Percentiles rank a stretch among this genome's conserved stretches.
These are phyloP conservation scores for Acanthamoeba culbertsoni DNA, from an alignment of 208 protist genomes.

Conservation along the genomic window DNA sequence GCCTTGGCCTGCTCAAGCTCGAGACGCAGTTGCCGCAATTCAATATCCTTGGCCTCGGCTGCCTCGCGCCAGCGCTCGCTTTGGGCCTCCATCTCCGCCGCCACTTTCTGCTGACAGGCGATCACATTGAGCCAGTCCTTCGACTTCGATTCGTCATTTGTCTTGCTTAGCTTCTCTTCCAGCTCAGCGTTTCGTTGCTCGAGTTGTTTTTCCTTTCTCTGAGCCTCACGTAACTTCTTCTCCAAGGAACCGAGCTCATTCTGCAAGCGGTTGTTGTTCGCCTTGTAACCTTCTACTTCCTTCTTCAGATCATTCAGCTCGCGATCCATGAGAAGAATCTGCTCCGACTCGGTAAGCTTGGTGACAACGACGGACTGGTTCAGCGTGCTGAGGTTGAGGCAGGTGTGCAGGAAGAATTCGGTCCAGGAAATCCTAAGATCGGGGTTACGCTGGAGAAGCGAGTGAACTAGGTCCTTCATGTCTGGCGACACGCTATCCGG, in stretches of 20 bases:
- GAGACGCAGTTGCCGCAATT: background rate
- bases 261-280: background rate
- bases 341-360: background rate
- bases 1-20: background rate
- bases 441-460: constrained; percentile 14
- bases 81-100: background rate
- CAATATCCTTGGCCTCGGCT: background rate
- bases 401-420: constrained; percentile 39
- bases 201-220: background rate
- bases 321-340: background rate
- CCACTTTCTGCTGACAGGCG: background rate
- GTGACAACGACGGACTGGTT: background rate
- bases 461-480: constrained; percentile 55
- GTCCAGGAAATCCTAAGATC: constrained; percentile 43
- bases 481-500: background rate
- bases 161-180: background rate
- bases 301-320: background rate
- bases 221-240: background rate
- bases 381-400: constrained; percentile 36
- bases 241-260: background rate
- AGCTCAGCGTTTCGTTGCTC: background rate
- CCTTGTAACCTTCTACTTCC: background rate
- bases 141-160: background rate
- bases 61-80: background rate
- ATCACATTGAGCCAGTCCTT: background rate